phyloP scores from a whole-genome alignment of 129 eudicot species.

The Chrysanthemum seticuspe region DNA sequence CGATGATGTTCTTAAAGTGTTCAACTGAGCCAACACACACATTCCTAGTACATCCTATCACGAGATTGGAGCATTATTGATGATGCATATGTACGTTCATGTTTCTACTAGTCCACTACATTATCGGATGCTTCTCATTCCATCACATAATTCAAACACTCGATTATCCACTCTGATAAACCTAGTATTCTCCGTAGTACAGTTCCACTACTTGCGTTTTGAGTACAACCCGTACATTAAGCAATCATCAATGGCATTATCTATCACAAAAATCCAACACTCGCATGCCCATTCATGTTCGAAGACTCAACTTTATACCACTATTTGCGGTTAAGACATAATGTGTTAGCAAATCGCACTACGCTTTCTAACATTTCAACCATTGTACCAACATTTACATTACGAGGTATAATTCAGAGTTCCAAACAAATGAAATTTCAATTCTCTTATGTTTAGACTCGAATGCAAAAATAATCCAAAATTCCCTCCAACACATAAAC shows the following conservation, averaged over 20 bases:
- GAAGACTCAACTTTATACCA: not conserved
- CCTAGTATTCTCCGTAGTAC: not conserved
- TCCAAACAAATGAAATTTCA: not conserved
- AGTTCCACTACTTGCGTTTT: not conserved
- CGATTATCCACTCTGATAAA: not conserved
- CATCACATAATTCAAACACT: not conserved
- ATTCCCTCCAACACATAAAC: too few relatives aligned
- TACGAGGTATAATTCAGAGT: not conserved
- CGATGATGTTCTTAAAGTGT: too few relatives aligned
- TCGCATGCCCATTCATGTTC: constrained; percentile 7
- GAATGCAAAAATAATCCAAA: too few relatives aligned
- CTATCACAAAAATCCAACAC: not conserved
- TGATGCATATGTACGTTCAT: too few relatives aligned
- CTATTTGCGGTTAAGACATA: not conserved
- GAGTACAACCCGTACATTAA: not conserved
- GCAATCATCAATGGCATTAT: not conserved
- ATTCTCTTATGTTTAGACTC: too few relatives aligned
- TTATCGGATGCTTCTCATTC: not conserved
- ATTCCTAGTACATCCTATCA: too few relatives aligned
- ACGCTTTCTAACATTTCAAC: not conserved
- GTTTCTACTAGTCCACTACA: too few relatives aligned
- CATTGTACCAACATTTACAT: not conserved
- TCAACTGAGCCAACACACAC: too few relatives aligned
- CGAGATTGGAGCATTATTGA: too few relatives aligned
- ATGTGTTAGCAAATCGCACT: not conserved